Evolutionary conservation across 768 basidiomycete species (phyloP), one percentile per base, ranked within the genome.

Genomic region (Podaxis sp.): DNA sequence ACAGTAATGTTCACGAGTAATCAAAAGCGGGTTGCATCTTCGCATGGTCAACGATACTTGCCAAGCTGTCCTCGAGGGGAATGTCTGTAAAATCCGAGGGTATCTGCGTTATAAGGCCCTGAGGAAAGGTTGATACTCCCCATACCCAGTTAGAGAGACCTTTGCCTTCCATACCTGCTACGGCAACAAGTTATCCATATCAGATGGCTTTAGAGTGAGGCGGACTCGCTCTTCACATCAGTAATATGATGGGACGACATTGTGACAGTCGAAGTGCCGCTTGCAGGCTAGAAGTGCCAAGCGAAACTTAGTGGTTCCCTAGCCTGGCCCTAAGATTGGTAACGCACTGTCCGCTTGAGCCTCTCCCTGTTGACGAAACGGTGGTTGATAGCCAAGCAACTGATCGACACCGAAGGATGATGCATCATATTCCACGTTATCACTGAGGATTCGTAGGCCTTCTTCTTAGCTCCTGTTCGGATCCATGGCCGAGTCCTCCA

Each of bases 51-150:
- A 37, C 49, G 4, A 17, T 22, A 40, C 58, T 47, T 40, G 58
- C 50, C 49, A 59, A 59, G 58, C 25, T 6, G 29, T 51, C 36
- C 49, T 50, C 50, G 33, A 50, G 9, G 11, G 6, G 25, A 22
- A 11, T 51, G 9, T 11, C 15, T 59, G 57, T 50, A 22, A 52
- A 59, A n/a, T 52, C 58, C 58, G 50, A 59, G 58, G 57, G 49
- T 6, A 27, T 40, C 46, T 36, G 24, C 47, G 40, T 46, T 50
- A 11, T 22, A 24, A 51, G 24, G 1, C 13, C 9, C 40, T 46
- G 43, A 22, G 8, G 41, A 41, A 46, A 38, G 38, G 19, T 15
- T 13, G 38, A 19, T 12, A 24, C 15, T 19, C 17, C 37, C 24
- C 12, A 19, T 36, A 38, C 19, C 3, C n/a, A 8, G 12, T 9